Percentiles rank a stretch among this genome's conserved stretches.
Conservation (phyloP, 2,329 filamentous ascomycete species). For the Sclerotinia minor region DNA sequence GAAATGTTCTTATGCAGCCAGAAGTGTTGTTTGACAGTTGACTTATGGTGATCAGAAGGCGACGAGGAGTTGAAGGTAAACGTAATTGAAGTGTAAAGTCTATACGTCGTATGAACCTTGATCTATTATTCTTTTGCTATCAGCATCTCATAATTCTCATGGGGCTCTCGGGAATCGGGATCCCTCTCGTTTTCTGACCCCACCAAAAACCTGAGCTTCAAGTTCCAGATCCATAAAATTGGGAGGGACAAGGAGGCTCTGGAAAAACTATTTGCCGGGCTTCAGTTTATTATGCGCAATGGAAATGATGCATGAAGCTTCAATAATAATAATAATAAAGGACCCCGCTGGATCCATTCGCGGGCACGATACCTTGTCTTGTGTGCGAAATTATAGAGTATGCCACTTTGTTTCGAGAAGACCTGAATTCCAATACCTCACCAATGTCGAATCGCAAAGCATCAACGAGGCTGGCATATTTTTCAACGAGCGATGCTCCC, state of each 20-base stretch:
- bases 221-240: not conserved
- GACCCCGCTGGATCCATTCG: not conserved
- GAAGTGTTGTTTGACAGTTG: not conserved
- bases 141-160: constrained; percentile 6
- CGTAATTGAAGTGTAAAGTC: not conserved
- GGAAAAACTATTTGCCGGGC: constrained; percentile 15
- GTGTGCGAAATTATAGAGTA: not conserved
- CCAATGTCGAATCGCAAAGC: constrained; percentile 25
- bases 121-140: not conserved
- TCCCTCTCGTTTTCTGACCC: constrained; percentile 1
- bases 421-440: not conserved
- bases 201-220: constrained; percentile 1
- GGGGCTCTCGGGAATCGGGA: not conserved
- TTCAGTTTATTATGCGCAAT: not conserved
- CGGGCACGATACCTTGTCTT: not conserved
- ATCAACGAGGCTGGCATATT: constrained; percentile 17
- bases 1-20: not conserved
- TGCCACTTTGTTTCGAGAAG: not conserved
- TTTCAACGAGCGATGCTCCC: constrained; percentile 47
- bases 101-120: constrained; percentile 15
- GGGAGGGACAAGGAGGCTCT: not conserved
- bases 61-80: not conserved
- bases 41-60: not conserved
- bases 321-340: not conserved
- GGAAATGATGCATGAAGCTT: not conserved